Evolutionary conservation across 2,329 filamentous ascomycete species (phyloP).

Genomic region (Fusarium verrucosum): DNA sequence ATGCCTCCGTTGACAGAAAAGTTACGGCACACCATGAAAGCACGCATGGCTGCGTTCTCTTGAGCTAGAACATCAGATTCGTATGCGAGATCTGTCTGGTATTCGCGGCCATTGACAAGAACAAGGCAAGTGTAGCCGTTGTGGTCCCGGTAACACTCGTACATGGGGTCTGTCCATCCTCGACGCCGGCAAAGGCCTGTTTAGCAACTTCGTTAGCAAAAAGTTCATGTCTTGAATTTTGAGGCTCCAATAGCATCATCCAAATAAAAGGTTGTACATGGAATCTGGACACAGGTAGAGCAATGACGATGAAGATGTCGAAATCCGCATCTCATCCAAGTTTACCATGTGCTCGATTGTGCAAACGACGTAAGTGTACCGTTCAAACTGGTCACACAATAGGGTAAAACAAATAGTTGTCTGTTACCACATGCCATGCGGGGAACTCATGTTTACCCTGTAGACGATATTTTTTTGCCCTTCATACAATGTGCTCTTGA

Average conservation of each 20-base stretch:
- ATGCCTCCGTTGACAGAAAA: slow-evolving; percentile 97
- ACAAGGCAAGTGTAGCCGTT: slow-evolving; percentile 89
- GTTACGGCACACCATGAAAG: slow-evolving; percentile 97
- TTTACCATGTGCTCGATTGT: background rate
- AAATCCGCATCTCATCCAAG: background rate
- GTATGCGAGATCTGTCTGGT: slow-evolving; percentile 89
- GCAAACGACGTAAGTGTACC: background rate
- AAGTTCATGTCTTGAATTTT: background rate
- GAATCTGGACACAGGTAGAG: background rate
- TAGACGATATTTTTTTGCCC: background rate
- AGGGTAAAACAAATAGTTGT: slow-evolving; percentile 11
- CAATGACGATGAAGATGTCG: background rate
- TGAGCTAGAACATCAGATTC: slow-evolving; percentile 83
- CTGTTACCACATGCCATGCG: slow-evolving; percentile 25
- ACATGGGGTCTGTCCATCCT: slow-evolving; percentile 90
- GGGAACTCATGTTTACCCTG: slow-evolving; percentile 22
- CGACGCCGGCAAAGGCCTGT: slow-evolving; percentile 92
- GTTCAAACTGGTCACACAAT: slow-evolving; percentile 3
- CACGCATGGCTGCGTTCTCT: slow-evolving; percentile 93
- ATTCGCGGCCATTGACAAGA: slow-evolving; percentile 94
- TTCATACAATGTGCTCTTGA: slow-evolving; percentile 7
- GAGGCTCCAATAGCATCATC: background rate
- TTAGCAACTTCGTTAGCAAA: slow-evolving; percentile 49
- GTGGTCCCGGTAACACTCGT: slow-evolving; percentile 79
- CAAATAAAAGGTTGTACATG: background rate